phyloP scores from a whole-genome alignment of 2,329 filamentous ascomycete genomes.

The Arthrobotrys sphaeroides region DNA sequence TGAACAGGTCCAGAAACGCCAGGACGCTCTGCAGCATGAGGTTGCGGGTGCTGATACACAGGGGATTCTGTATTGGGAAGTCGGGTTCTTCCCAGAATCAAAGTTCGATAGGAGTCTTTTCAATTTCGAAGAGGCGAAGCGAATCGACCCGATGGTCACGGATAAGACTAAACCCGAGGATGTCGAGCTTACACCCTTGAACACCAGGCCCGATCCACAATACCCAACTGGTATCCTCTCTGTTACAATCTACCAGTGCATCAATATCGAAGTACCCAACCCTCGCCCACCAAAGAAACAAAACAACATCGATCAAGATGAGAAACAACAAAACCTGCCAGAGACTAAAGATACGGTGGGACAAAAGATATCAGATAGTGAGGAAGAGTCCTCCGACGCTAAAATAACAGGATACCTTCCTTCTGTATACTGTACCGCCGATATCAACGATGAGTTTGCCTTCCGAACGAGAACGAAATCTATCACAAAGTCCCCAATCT shows the following conservation, averaged over 20 bases:
- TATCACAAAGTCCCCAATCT: slow-evolving; percentile 92
- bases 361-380: slow-evolving; percentile 63
- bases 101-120: slow-evolving; percentile 83
- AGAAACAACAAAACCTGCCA: slow-evolving; percentile 65
- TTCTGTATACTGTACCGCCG: slow-evolving; percentile 91
- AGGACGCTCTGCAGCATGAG: slow-evolving; percentile 82
- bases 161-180: slow-evolving; percentile 78
- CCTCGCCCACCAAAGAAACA: slow-evolving; percentile 37
- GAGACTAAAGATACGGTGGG: slow-evolving; percentile 86
- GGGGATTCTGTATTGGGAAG: slow-evolving; percentile 92
- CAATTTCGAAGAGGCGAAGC: slow-evolving; percentile 73
- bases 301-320: slow-evolving; percentile 27
- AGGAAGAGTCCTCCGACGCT: slow-evolving; percentile 41
- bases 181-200: slow-evolving; percentile 83
- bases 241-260: slow-evolving; percentile 90
- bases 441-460: slow-evolving; percentile 84
- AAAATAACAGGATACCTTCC: slow-evolving; percentile 67
- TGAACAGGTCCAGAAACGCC: slow-evolving; percentile 88
- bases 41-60: slow-evolving; percentile 88
- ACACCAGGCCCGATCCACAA: slow-evolving; percentile 90
- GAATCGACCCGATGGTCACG: slow-evolving; percentile 82
- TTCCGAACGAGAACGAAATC: slow-evolving; percentile 87
- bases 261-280: slow-evolving; percentile 74
- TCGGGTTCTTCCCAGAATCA: slow-evolving; percentile 93
- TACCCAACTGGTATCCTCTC: slow-evolving; percentile 93